Base-by-base conservation (phyloP, 2,329 filamentous ascomycete genomes). In the Pseudogymnoascus sp. region DNA sequence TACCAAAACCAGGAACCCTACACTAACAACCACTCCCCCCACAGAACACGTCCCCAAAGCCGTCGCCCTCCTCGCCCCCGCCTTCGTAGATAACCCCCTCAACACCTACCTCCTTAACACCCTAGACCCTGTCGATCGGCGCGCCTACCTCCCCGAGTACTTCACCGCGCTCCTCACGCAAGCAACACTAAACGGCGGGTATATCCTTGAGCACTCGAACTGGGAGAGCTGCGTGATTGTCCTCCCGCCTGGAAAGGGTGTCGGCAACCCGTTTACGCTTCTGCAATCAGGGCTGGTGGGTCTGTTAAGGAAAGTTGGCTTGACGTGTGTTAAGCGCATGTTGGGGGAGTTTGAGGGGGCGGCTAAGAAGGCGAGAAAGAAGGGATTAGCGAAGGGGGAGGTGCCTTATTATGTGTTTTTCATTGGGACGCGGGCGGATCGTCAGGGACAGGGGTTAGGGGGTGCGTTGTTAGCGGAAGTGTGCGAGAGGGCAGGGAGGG, bases 321-420 rank as follows among this genome's bases (percentile, higher is more conserved):
- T 62, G 11, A 24, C 22, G 7, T 63, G 65, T 4, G 28, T 33
- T n/a, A 61, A 67, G 66, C 62, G 64, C 46, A 69, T 66, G 62
- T 19, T 68, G 16, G 59, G 60, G 11, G 68, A 69, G 53, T 66
- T 61, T 50, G 26, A 60, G 35, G 56, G 35, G 19, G 7, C 19
- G 6, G 31, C 31, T 2, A 60, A 60, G 56, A 60, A 35, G 31
- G 31, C 24, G 26, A 53, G 46, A 24, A 53, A 53, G 24, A 16
- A 3, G 46, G 46, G 46, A 5, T 31, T 53, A 8, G 11, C 8
- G 2, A 60, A 59, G 6, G n/a, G 61, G 11, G 62, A 65, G 7
- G 63, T 62, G 19, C 66, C 62, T 38, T 67, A 67, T 63, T 69
- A 70, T 43, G 56, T 68, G 8, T 70, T 69, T 46, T 68, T 70